Conservation (phyloP, 192 early-diverging fungal species). For the Pilobolus umbonatus region DNA sequence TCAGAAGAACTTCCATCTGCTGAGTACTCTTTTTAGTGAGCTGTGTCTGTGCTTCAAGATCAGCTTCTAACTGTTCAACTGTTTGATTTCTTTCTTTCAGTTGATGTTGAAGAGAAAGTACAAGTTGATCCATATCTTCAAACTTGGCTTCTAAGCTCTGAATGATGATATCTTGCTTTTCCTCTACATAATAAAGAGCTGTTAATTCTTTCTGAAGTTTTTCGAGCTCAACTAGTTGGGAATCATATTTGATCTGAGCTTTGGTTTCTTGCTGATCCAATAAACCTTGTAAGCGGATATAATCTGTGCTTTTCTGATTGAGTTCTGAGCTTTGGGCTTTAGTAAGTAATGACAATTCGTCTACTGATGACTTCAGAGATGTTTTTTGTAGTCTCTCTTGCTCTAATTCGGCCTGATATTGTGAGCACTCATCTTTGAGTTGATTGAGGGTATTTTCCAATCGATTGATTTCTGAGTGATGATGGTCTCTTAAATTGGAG, state of each 20-base stretch:
- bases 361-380: not conserved
- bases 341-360: not conserved
- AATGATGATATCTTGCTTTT: conserved; percentile 33
- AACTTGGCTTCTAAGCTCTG: conserved; percentile 21
- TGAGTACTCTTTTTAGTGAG: conserved; percentile 5
- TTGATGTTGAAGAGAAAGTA: conserved; percentile 10
- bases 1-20: conserved; percentile 18
- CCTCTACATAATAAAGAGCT: conserved; percentile 24
- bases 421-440: not conserved
- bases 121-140: conserved; percentile 26
- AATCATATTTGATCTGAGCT: conserved; percentile 21
- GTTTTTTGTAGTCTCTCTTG: conserved; percentile 1
- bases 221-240: conserved; percentile 25
- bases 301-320: not conserved
- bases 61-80: conserved; percentile 13
- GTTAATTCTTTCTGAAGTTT: conserved; percentile 25
- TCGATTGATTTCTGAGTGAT: not conserved
- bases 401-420: not conserved
- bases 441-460: not conserved
- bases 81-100: conserved; percentile 17
- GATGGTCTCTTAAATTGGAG: not conserved
- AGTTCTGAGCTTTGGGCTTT: not conserved
- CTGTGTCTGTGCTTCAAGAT: conserved; percentile 10
- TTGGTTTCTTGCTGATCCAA: conserved; percentile 26
- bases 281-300: conserved; percentile 7